Evolutionary conservation across 352 stramenopile genomes (phyloP), one percentile per base, ranked within the genome.

Genomic region (Globisporangium cederbergense): DNA sequence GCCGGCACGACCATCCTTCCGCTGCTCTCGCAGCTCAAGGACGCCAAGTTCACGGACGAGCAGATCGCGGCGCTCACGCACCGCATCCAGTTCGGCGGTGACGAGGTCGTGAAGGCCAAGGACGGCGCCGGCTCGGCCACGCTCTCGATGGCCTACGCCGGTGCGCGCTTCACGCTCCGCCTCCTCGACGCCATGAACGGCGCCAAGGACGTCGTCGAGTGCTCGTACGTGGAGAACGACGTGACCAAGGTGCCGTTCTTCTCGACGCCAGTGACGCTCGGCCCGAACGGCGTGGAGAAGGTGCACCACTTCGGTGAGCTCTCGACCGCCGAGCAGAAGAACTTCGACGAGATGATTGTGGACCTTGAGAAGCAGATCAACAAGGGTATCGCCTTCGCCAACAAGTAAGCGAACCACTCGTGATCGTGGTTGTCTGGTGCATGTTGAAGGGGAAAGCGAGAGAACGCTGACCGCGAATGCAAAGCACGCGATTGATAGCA

Each of bases 1-100:
- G 97, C 97, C 53, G 98, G 98, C 66, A 99, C 97, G 60, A 99
- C 98, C 56, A 99, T 99, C 81, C 77, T 99, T 64, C 97, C 98
- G 45, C 79, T 99, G 40, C 95, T 99, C 57, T 99, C 96, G 59
- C 96, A 99, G 83, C 74, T 99, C 42, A 67, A 88, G 67, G 90
- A 87, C 68, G 95, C 94, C 57, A 92, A 89, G 66, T 98, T 98
- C 74, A 84, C 88, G 32, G 91, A 98, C 65, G 93, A 98, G 50
- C 88, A 99, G 63, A 89, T 98, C 55, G 89, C 95, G 18, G 88
- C 84, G 30, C 78, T 99, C 53, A 99, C 97, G 47, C 87, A 99
- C 77, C 88, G 96, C 71, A 99, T 98, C 73, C 97, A 98, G 75
- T 95, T 95, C 68, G 86, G 86, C 46, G 86, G 86, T 42, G 86